Evolutionary conservation across 805 yeast species (phyloP), one percentile per base, ranked within the genome.

Genomic region (Brettanomyces nanus): DNA sequence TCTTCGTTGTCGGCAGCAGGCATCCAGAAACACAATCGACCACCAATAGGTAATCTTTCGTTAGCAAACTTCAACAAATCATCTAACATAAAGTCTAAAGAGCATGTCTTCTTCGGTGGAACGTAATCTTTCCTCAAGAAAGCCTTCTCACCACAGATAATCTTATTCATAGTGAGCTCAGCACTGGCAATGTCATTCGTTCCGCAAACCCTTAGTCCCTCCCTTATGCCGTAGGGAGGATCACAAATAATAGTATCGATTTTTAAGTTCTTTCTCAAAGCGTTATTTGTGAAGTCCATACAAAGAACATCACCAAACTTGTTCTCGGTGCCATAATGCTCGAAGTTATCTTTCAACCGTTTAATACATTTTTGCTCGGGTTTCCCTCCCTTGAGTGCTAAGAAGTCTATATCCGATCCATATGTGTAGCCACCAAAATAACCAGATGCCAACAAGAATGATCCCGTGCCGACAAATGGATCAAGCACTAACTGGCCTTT

Each of bases 211-310:
- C 86, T 87, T 38, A 92, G 72, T 3, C 97, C 95, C 58, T 92
- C 98, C 48, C 98, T 69, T 3, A 92, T 94, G 10, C 98, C 98
- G 58, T 92, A 92, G 0, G 98, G 98, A 2, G 98, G 98, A 60
- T 92, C 98, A 54, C 97, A 87, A 2, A 90, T 74, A 4, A 92
- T 90, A 1, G 84, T 69, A 54, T 92, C 96, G 11, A 92, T 68
- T 20, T 47, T 53, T 19, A 92, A 59, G 45, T 71, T 68, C 1
- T 56, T 41, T 46, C 96, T 68, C 38, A 92, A 65, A 3, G 95
- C 81, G 56, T 83, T 82, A 56, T 92, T 87, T 2, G 97, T 92
- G 59, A 92, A 92, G 62, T 92, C 98, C 92, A 92, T 85, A 13
- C 94, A 80, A 48, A 85, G 48, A 0, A 82, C 80, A 54, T 89